Conservation (phyloP, 331 rosid species). For the Stylosanthes scabra region DNA sequence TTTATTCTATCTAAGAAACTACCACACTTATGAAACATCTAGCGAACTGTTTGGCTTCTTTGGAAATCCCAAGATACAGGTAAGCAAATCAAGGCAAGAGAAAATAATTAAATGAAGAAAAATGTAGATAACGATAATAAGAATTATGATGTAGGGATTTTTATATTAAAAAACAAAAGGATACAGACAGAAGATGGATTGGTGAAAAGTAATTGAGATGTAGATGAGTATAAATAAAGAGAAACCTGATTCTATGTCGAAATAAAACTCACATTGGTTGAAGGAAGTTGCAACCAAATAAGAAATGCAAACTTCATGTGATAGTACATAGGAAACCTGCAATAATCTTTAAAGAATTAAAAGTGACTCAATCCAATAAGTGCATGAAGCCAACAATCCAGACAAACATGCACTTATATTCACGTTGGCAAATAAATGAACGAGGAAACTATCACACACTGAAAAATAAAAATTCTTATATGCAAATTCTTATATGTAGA, state of each 20-base stretch:
- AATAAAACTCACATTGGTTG: conserved; percentile 64
- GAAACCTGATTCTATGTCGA: conserved; percentile 20
- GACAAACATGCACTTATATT: conserved; percentile 10
- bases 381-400: conserved; percentile 8
- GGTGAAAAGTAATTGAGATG: not conserved
- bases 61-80: not conserved
- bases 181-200: not conserved
- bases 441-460: conserved; percentile 23
- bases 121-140: not conserved
- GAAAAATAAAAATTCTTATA: not conserved
- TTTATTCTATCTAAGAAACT: not conserved
- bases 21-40: conserved; percentile 1
- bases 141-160: not conserved
- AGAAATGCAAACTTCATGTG: conserved; percentile 94
- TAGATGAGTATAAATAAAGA: conserved; percentile 19
- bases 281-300: conserved; percentile 98
- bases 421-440: conserved; percentile 5
- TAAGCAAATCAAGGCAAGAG: conserved; percentile 6
- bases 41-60: not conserved
- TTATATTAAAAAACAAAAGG: not conserved
- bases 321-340: conserved; percentile 92
- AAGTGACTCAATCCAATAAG: conserved; percentile 17
- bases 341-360: conserved; percentile 7
- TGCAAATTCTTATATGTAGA: conserved; percentile 4
- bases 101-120: not conserved